Evolutionary conservation across 2,329 filamentous ascomycete genomes (phyloP).

Genomic region (Cercospora sp.): DNA sequence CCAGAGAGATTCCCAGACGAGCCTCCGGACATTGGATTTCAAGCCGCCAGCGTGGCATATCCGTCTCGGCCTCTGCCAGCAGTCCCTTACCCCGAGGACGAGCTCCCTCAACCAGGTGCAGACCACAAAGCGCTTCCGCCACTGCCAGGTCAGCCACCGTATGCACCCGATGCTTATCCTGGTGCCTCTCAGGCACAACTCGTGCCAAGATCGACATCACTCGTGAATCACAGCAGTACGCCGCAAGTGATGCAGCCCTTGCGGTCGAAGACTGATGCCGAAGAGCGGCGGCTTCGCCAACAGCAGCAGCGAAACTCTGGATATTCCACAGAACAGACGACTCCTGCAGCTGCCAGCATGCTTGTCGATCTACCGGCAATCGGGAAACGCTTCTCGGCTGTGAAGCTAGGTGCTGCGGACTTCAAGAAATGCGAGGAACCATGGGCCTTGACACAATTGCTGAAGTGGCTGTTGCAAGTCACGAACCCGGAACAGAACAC

Average conservation of each 20-base stretch:
- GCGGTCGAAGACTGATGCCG: conserved; percentile 90
- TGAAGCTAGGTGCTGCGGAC: conserved; percentile 77
- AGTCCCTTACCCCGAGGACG: conserved; percentile 60
- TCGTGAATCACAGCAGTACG: conserved; percentile 78
- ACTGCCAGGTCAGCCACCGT: conserved; percentile 25
- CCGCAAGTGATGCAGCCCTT: conserved; percentile 79
- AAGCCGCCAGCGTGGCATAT: conserved; percentile 69
- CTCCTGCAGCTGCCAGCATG: conserved; percentile 34
- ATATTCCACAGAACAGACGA: conserved; percentile 46
- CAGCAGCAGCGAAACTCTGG: conserved; percentile 44
- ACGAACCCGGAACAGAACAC: conserved; percentile 75
- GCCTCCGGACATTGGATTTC: conserved; percentile 89
- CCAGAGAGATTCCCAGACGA: conserved; percentile 51
- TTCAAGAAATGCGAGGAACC: conserved; percentile 84
- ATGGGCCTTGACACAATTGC: conserved; percentile 88
- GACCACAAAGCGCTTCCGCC: conserved; percentile 24
- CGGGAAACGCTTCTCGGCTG: conserved; percentile 71
- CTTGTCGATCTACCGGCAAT: conserved; percentile 36
- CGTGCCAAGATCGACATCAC: conserved; percentile 74
- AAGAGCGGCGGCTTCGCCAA: conserved; percentile 59
- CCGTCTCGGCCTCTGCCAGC: conserved; percentile 57
- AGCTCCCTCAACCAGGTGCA: conserved; percentile 24
- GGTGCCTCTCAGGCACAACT: conserved; percentile 37
- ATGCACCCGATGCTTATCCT: conserved; percentile 31
- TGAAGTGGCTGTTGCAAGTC: conserved; percentile 83